phyloP scores from a whole-genome alignment of 768 basidiomycete species.

The Pulveroboletus sp. region DNA sequence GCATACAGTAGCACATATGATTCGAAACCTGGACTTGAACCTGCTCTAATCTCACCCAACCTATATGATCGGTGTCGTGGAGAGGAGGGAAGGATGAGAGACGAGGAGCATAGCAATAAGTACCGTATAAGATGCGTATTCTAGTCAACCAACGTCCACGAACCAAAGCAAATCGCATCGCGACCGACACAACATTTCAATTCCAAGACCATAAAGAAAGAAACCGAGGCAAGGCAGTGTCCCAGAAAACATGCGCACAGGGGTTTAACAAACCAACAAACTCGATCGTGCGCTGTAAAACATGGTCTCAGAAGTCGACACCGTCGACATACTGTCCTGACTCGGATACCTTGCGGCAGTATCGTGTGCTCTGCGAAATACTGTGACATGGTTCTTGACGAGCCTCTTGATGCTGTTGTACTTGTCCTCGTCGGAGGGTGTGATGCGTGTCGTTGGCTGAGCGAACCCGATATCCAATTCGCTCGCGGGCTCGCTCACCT shows the following conservation, averaged over 20 bases:
- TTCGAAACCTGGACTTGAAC: too few species aligned
- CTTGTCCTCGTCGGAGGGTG: background rate
- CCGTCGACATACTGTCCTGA: slow-evolving; percentile 24
- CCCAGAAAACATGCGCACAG: background rate
- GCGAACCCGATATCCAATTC: background rate
- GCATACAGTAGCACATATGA: too few species aligned
- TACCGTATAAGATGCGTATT: too few species aligned
- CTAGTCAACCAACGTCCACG: too few species aligned
- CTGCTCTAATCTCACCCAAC: too few species aligned
- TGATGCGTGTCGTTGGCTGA: background rate
- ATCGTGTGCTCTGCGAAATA: slow-evolving; percentile 10
- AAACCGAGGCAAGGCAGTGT: background rate
- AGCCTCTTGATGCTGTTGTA: background rate
- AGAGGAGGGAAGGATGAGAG: too few species aligned
- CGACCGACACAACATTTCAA: background rate
- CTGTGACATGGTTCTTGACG: slow-evolving; percentile 11
- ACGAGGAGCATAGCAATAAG: too few species aligned
- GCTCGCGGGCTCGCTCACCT: slow-evolving; percentile 3
- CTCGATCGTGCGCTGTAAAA: slow-evolving; percentile 34
- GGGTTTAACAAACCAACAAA: slow-evolving; percentile 5
- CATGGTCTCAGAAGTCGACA: slow-evolving; percentile 21
- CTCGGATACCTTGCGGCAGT: slow-evolving; percentile 17
- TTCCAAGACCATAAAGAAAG: background rate
- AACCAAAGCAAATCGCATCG: background rate
- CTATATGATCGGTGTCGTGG: too few species aligned